phyloP scores from a whole-genome alignment of 805 yeast genomes.

The Metschnikowia rubicola region DNA sequence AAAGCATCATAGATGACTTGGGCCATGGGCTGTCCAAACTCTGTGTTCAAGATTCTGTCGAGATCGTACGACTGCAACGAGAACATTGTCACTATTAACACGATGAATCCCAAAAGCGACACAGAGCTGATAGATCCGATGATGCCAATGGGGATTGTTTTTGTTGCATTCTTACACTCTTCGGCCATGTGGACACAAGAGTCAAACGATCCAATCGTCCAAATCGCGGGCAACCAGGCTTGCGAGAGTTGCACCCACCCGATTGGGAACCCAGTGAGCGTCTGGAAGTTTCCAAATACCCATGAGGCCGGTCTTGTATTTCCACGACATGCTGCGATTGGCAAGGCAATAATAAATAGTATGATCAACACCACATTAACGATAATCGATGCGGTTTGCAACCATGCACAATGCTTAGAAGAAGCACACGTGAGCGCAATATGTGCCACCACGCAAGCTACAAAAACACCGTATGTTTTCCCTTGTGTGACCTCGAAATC shows the following conservation, averaged over 20 bases:
- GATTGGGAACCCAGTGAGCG: conserved; percentile 51
- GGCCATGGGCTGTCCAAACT: conserved; percentile 58
- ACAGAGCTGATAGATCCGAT: conserved; percentile 56
- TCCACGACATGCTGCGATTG: conserved; percentile 47
- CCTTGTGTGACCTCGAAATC: conserved; percentile 51
- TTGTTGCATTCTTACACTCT: conserved; percentile 61
- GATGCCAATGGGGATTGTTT: conserved; percentile 65
- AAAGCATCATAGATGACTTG: conserved; percentile 60
- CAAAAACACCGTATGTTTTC: conserved; percentile 61
- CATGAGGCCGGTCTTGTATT: conserved; percentile 47
- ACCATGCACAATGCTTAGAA: conserved; percentile 51
- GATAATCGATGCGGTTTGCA: conserved; percentile 58
- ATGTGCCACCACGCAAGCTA: conserved; percentile 54
- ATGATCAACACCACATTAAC: conserved; percentile 51
- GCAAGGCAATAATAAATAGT: conserved; percentile 60
- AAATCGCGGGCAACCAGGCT: conserved; percentile 62
- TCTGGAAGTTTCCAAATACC: conserved; percentile 53
- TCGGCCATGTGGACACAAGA: conserved; percentile 72
- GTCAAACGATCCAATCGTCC: conserved; percentile 76
- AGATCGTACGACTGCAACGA: conserved; percentile 47
- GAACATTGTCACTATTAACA: conserved; percentile 52
- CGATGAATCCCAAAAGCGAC: conserved; percentile 55
- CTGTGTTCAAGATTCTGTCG: conserved; percentile 19
- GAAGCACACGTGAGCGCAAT: conserved; percentile 53
- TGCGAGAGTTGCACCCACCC: conserved; percentile 51